Base-by-base conservation (phyloP, 2,329 filamentous ascomycete genomes). In the Colletotrichum caudatum region DNA sequence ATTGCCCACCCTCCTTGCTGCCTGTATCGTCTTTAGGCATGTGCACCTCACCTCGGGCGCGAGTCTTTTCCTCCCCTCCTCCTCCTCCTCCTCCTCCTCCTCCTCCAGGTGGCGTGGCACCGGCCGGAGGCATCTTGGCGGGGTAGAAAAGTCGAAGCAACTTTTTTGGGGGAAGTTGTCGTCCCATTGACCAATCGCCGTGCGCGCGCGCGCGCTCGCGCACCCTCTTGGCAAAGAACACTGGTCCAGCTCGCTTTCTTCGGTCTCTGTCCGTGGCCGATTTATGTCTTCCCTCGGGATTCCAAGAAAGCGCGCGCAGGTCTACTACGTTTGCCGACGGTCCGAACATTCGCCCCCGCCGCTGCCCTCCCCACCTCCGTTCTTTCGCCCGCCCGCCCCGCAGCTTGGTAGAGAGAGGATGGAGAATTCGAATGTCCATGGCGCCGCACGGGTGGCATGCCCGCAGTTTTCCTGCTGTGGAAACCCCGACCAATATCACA, bases 91-190 rank as follows among this genome's bases (percentile, higher is more conserved):
- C 8, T 9, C 12, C 68, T 51, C 44, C 63, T 44, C 64, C 26
- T 23, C 51, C 35, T 68, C 68, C 68, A 53, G 64, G 57, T 48
- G 64, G 44, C 41, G 68, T 58, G 57, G 64, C 56, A 61, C 9
- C 14, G 8, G 41, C 53, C 50, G 41, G 51, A 56, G 33, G n/a
- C 23, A 26, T 16, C 46, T 50, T 62, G 56, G 9, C 11, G 41
- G 20, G 44, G 23, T 7, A 56, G n/a, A 64, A 50, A 35, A n/a
- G 29, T 51, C 16, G 60, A 41, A 26, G 56, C 35, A 58, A 7
- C 51, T 35, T 46, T 46, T 20, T 2, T 7, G 16, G 51, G 37
- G 2, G 50, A 23, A 11, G 4, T n/a, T 35, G 18, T 59, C 29
- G n/a, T 46, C 5, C 37, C 44, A 67, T 61, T 70, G 68, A 44